Evolutionary conservation across 352 stramenopile genomes (phyloP), one percentile per base, ranked within the genome.

Genomic region (Albugo candida): DNA sequence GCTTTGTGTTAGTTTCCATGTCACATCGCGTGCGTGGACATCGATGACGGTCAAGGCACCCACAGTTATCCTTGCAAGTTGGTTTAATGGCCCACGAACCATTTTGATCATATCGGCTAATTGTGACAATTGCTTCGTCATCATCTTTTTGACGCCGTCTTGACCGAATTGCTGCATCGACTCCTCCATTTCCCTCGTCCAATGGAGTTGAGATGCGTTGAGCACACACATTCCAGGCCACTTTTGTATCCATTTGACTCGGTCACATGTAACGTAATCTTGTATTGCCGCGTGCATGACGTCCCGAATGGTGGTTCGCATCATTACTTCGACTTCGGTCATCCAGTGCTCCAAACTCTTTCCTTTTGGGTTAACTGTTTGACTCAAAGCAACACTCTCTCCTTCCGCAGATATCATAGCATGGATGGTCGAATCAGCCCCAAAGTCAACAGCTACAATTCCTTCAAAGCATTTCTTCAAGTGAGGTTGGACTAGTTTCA

Each of bases 261-360:
- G 70, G n/a, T 73, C 65, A 10, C 86, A 74, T 47, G 82, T 76
- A 6, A 69, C 64, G 56, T 97, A 97, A 56, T 96, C 83, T 40
- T 91, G 63, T 41, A 97, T 95, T 11, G 83, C 70, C 18, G 78
- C 67, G 45, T 84, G 81, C 76, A 97, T 94, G 31, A 92, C 78
- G 18, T 95, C 70, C 16, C 91, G 84, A 37, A 97, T 86, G 5
- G 74, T 85, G 2, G 77, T 56, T 18, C 83, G 78, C 91, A 97
- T 97, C 61, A 87, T 92, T 43, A 92, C 63, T 52, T 94, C 75
- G 13, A 94, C 63, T 60, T 97, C 86, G 1, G 79, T 88, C 88
- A 97, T 97, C 91, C 91, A 97, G 53, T 92, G 54, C 60, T 97
- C 91, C 13, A 97, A 89, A 51, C 96, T 96, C 55, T 95, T 97